These are phyloP conservation scores for Ormosia emarginata DNA, from an alignment of 306 rosid genomes.

Conservation along the genomic window DNA sequence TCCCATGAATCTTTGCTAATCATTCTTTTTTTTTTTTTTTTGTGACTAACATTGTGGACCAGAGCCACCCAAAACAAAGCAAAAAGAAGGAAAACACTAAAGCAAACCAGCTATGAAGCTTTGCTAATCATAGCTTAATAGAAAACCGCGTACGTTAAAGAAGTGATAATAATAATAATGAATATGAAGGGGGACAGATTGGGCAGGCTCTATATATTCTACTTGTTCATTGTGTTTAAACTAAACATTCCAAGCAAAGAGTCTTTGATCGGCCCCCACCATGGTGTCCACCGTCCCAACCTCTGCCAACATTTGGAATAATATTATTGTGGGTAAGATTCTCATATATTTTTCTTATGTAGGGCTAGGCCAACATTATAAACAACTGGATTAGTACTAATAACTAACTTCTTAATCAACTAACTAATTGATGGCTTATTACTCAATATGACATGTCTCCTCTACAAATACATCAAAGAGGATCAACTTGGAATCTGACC, in stretches of 20 bases:
- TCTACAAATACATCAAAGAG: background rate
- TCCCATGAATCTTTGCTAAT: background rate
- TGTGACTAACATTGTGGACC: too few species aligned
- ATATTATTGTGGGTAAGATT: conserved; percentile 47
- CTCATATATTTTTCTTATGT: conserved; percentile 30
- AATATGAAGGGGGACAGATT: conserved; percentile 1
- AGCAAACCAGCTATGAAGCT: background rate
- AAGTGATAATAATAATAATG: background rate
- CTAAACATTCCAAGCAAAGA: conserved; percentile 23
- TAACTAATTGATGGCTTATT: background rate
- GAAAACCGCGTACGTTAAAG: conserved; percentile 35
- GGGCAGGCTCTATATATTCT: background rate
- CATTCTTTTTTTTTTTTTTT: background rate
- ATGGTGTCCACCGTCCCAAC: conserved; percentile 46
- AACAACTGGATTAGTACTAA: background rate
- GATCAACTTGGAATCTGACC: conserved; percentile 36
- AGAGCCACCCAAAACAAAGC: too few species aligned
- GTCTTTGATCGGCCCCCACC: conserved; percentile 43
- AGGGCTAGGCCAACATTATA: conserved; percentile 29
- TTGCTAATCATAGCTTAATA: background rate
- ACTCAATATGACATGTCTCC: background rate
- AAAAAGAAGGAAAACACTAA: too few species aligned
- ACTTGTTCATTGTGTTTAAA: background rate
- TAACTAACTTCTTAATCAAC: background rate
- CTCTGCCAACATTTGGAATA: conserved; percentile 59